A percentile compares a stretch with the other conserved stretches of the same genome.
Evolutionary conservation across 2,329 filamentous ascomycete genomes (phyloP).

Genomic region (Tolypocladium ovalisporum): DNA sequence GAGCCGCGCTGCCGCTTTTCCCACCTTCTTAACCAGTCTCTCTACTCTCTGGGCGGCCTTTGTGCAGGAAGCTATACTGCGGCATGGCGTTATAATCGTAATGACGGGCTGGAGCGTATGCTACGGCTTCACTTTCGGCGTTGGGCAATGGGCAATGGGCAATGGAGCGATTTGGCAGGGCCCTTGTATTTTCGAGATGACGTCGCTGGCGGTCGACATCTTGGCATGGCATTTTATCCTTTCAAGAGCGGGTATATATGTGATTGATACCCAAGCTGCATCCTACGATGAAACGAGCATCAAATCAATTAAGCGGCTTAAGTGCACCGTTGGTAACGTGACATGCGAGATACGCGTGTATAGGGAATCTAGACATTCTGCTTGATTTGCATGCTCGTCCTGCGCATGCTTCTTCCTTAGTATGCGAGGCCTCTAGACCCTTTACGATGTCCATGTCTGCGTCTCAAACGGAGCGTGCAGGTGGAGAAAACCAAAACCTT

Average conservation of each 20-base stretch:
- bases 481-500: background rate
- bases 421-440: background rate
- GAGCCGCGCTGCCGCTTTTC: background rate
- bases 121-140: background rate
- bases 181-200: background rate
- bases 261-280: conserved; percentile 1
- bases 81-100: background rate
- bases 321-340: background rate
- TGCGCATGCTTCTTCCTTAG: background rate
- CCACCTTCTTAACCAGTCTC: background rate
- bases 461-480: background rate
- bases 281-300: background rate
- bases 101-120: background rate
- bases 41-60: background rate
- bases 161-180: background rate
- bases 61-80: background rate
- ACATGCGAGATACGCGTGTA: background rate
- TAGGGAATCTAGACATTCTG: background rate
- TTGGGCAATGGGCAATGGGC: background rate
- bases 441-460: background rate
- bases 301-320: background rate
- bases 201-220: background rate
- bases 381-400: background rate
- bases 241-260: background rate
- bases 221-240: background rate